These are phyloP conservation scores for Quercus agrifolia DNA, from an alignment of 306 rosid species.

Conservation along the genomic window DNA sequence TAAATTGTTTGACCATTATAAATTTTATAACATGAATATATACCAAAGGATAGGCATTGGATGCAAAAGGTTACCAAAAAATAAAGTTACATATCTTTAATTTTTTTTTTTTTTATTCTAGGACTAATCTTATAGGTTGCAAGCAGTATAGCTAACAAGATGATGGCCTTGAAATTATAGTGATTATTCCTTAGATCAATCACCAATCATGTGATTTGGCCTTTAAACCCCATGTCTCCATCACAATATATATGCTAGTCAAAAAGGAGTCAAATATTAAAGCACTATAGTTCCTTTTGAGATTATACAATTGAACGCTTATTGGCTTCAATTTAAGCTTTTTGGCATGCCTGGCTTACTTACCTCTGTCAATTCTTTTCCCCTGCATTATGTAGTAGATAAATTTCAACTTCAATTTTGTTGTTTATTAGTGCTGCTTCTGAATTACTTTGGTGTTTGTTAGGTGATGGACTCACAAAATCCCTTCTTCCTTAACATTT, in stretches of 20 bases:
- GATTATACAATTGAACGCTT: not conserved
- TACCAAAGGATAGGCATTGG: not conserved
- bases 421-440: no score
- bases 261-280: not conserved
- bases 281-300: not conserved
- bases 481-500: no score
- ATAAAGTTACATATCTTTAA: not conserved
- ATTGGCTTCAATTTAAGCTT: not conserved
- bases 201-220: not conserved
- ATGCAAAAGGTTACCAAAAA: not conserved
- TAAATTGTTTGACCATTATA: not conserved
- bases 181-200: not conserved
- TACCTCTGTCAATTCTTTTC: no score
- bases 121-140: not conserved
- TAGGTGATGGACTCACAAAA: no score
- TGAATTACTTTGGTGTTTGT: no score
- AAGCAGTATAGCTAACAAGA: no score
- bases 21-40: not conserved
- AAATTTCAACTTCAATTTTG: no score
- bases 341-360: no score
- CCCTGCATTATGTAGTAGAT: no score
- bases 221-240: not conserved
- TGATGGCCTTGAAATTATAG: not conserved
- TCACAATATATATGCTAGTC: not conserved
- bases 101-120: not conserved